phyloP scores from a whole-genome alignment of 2,329 filamentous ascomycete genomes.

The Aspergillus brasiliensis region DNA sequence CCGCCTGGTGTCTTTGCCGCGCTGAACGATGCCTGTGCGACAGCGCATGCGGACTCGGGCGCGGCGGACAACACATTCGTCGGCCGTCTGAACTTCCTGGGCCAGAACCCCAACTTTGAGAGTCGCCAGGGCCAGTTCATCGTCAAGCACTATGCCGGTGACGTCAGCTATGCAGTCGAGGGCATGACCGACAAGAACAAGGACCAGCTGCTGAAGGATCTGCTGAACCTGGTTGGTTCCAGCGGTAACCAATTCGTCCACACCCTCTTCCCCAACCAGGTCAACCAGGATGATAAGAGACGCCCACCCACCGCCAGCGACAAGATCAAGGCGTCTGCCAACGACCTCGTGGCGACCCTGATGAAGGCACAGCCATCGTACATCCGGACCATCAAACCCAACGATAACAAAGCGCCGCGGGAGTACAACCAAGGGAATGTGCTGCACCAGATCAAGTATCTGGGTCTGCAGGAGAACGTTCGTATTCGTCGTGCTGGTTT shows the following conservation, averaged over 20 bases:
- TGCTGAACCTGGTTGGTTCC: slow-evolving; percentile 80
- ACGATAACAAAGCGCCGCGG: slow-evolving; percentile 94
- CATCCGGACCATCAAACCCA: slow-evolving; percentile 98
- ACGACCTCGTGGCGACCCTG: slow-evolving; percentile 88
- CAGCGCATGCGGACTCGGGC: slow-evolving; percentile 91
- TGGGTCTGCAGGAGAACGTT: slow-evolving; percentile 98
- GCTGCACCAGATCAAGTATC: slow-evolving; percentile 97
- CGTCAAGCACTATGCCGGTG: slow-evolving; percentile 97
- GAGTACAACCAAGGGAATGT: slow-evolving; percentile 94
- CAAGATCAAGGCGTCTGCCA: slow-evolving; percentile 92
- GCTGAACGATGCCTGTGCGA: slow-evolving; percentile 96
- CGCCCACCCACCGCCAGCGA: slow-evolving; percentile 93
- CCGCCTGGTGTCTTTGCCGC: slow-evolving; percentile 93
- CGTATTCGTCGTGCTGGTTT: slow-evolving; percentile 95
- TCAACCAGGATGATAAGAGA: slow-evolving; percentile 94
- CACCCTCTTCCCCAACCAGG: slow-evolving; percentile 83
- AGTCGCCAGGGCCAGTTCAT: slow-evolving; percentile 95
- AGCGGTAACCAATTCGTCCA: slow-evolving; percentile 87
- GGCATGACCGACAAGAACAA: slow-evolving; percentile 99
- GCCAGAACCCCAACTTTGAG: slow-evolving; percentile 83
- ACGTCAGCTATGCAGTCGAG: slow-evolving; percentile 90
- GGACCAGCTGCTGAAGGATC: slow-evolving; percentile 91
- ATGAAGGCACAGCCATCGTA: slow-evolving; percentile 98
- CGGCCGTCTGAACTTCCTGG: slow-evolving; percentile 86
- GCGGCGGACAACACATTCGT: slow-evolving; percentile 97